Base-by-base conservation (phyloP, 371 early-diverging fungal genomes). In the Umbelopsis sp. region DNA sequence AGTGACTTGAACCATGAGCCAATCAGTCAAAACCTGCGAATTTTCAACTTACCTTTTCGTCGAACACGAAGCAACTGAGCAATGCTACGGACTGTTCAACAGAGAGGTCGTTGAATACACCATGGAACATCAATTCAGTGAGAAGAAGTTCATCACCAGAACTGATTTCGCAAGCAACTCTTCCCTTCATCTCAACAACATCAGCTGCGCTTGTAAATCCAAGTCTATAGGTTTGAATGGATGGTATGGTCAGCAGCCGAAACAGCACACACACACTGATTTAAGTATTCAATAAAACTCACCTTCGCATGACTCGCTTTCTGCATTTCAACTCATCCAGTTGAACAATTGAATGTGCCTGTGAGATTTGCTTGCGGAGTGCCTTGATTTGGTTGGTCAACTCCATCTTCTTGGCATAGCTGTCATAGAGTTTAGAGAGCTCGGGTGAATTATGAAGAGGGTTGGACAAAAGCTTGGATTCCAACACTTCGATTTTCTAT, bases 131-230 rank as follows among this genome's bases (percentile, higher is more conserved):
- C 93, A 99, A 91, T 86, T 99, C 99, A 0, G 99, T 99, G 67
- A 99, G 81, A 64, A 99, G 70, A 44, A 99, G 81, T 79, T 99
- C 99, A 80, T 99, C 99, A 18, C 98, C 99, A 4, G 96, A 89
- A 35, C 94, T 94, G 69, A 99, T 97, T 83, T 99, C 99, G 75
- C 99, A 99, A 3, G 99, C 99, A 10, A 99, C 98, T 70, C 99
- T 94, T 41, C 99, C 99, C 83, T 99, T 99, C 85, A 97, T 88
- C 69, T 95, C 93, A 68, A 99, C 93, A 24, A 97, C 93, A 76
- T 96, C 98, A 14, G 87, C 78, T 0, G 77, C 80, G 2, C 90
- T 88, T 0, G 92, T 92, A 76, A 93, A 97, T 4, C 94, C 96
- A 20, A 99, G 83, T 44, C 97, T 88, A 70, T 16, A 41, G 53